Evolutionary conservation across 768 basidiomycete species (phyloP), one percentile per base, ranked within the genome.

Genomic region (Cubamyces sp.): DNA sequence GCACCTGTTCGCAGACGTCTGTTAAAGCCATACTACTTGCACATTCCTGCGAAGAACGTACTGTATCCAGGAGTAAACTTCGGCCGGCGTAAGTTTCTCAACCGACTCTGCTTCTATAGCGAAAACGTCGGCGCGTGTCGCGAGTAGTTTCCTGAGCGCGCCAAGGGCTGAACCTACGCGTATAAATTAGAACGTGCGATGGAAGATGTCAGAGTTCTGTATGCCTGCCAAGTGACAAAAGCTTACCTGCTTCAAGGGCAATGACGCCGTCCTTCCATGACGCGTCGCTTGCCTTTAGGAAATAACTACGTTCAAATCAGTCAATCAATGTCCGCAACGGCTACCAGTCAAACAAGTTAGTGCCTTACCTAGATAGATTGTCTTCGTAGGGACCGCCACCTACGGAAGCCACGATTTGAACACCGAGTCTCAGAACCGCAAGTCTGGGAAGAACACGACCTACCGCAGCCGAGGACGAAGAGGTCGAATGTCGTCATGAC

Each of bases 381-480:
- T 87, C 89, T 75, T 98, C 96, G 68, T 88, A 83, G 8, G 93
- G 94, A 51, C 96, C 96, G 47, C 96, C 96, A 59, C 94, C 93
- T 67, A 40, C 25, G 40, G n/a, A 16, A 19, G 16, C n/a, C 57
- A 18, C 4, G 26, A 42, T 40, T 30, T 34, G 34, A 34, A 34
- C 34, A 34, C 18, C 54, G 42, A 30, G 21, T 50, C 30, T 52
- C 15, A 9, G 12, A 14, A 25, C 26, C 2, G 34, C 39, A n/a
- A 19, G 39, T 15, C 5, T 42, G 15, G 15, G 14, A 23, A 26
- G 21, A 25, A 18, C 18, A 45, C 18, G 21, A 59, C 66, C 40
- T 49, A 68, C 71, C 75, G 60, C 71, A 70, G 50, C 88, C 96
- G 40, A 94, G 85, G 66, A 90, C 88, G 61, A 93, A 77, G 66